A percentile compares a stretch with the other conserved stretches of the same genome.
phyloP scores from a whole-genome alignment of 176 grass and related monocot genomes.

The Pontederia paniculata region DNA sequence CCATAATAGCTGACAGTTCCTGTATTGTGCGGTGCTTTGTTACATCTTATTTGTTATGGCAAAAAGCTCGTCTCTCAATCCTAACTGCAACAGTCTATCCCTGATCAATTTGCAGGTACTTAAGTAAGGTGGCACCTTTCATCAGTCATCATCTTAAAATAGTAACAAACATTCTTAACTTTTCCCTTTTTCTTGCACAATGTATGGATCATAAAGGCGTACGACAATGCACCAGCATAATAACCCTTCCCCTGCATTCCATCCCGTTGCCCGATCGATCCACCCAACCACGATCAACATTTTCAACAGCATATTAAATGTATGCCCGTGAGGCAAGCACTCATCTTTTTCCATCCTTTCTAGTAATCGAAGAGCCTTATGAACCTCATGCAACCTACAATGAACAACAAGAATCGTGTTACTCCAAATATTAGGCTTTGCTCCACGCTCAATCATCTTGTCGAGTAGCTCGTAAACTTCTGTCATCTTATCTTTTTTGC shows the following conservation, averaged over 20 bases:
- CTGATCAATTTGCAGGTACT: conserved; percentile 66
- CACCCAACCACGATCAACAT: conserved; percentile 58
- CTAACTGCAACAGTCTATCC: conserved; percentile 46
- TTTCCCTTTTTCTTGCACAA: conserved; percentile 69
- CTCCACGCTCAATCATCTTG: conserved; percentile 41
- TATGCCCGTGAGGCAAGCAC: conserved; percentile 43
- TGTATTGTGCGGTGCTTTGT: conserved; percentile 57
- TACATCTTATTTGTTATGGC: conserved; percentile 57
- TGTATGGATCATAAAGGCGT: conserved; percentile 76
- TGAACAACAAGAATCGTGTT: conserved; percentile 54
- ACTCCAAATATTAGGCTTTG: conserved; percentile 68
- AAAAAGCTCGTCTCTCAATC: conserved; percentile 39
- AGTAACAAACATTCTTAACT: conserved; percentile 59
- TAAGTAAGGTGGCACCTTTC: conserved; percentile 79
- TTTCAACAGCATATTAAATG: conserved; percentile 87
- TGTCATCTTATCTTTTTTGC: conserved; percentile 41
- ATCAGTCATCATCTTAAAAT: conserved; percentile 85
- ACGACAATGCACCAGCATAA: conserved; percentile 52
- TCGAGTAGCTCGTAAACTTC: conserved; percentile 75
- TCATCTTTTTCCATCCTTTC: conserved; percentile 60
- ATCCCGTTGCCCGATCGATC: conserved; percentile 52
- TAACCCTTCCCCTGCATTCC: conserved; percentile 71
- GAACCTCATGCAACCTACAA: conserved; percentile 69
- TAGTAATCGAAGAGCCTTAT: conserved; percentile 57
- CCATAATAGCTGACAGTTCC: conserved; percentile 50